Evolutionary conservation across 768 basidiomycete species (phyloP), one percentile per base, ranked within the genome.

Genomic region (Mycena latifolia): DNA sequence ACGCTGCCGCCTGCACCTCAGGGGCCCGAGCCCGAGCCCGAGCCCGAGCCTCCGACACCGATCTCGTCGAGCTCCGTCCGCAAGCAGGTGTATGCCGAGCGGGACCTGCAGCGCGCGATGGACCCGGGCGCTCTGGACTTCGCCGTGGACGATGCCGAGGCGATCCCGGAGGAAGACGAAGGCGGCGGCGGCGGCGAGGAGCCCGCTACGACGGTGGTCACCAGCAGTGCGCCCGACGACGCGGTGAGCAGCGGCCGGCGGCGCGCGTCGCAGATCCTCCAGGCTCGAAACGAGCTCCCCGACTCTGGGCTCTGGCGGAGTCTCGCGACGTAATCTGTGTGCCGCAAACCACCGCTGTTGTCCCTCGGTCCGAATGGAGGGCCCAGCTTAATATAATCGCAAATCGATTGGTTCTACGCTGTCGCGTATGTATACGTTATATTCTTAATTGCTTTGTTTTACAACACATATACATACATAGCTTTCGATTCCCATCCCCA

Each of bases 291-390:
- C 69, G 84, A 86, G 75, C 68, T 93, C 27, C 92, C 92, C 2
- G 85, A 84, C 64, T 85, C 84, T 62, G 89, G 92, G 39, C 93
- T 93, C 92, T 94, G 92, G 92, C 84, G 91, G 72, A 94, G 92
- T 80, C 79, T 94, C 71, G 92, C 89, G 28, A 75, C 74, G 41
- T 76, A 65, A 74, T n/a, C n/a, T n/a, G n/a, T n/a, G n/a, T n/a
- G n/a, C n/a, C n/a, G n/a, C n/a, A n/a, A n/a, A n/a, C n/a, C n/a
- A n/a, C n/a, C n/a, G n/a, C n/a, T n/a, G n/a, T n/a, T n/a, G n/a
- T n/a, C n/a, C n/a, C n/a, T n/a, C n/a, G n/a, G n/a, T n/a, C n/a
- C n/a, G n/a, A n/a, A n/a, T n/a, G n/a, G n/a, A n/a, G n/a, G n/a
- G n/a, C n/a, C 33, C 33, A 20, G 3, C 28, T 48, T 45, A 56